Evolutionary conservation across 768 basidiomycete genomes (phyloP).

Genomic region (Pisolithus sp.): DNA sequence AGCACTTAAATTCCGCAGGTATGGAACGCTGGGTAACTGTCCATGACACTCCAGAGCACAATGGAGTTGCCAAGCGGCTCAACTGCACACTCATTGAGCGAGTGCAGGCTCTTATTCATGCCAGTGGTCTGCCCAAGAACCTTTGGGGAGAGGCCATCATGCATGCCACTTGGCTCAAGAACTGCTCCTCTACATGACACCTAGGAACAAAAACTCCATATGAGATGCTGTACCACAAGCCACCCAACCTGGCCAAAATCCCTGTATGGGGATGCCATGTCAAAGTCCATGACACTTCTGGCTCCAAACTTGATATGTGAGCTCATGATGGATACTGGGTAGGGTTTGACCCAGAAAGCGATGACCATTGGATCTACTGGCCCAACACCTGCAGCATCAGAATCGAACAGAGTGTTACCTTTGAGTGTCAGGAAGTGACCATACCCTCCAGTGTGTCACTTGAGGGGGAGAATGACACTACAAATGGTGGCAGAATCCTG

Average conservation of each 20-base stretch:
- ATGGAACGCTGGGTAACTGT: constrained; percentile 29
- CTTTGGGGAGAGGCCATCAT: background rate
- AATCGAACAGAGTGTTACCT: constrained; percentile 8
- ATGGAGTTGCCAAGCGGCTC: constrained; percentile 30
- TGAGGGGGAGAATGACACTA: no score
- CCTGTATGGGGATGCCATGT: background rate
- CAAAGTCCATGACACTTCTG: background rate
- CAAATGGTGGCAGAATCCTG: no score
- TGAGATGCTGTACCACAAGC: background rate
- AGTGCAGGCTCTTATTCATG: background rate
- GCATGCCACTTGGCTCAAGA: background rate
- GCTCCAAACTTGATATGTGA: background rate
- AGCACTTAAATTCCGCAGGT: background rate
- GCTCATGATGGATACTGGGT: background rate
- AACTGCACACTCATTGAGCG: background rate
- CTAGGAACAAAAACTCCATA: background rate
- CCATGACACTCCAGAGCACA: constrained; percentile 38
- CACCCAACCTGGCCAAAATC: background rate
- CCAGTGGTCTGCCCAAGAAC: background rate
- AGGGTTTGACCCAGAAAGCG: background rate
- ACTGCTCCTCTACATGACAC: background rate
- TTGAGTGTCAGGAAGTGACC: background rate
- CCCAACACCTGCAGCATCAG: background rate
- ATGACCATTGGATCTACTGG: background rate
- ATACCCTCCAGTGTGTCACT: background rate